These are phyloP conservation scores for Thraustochytrium striatum DNA, from an alignment of 352 stramenopile genomes.

Conservation along the genomic window DNA sequence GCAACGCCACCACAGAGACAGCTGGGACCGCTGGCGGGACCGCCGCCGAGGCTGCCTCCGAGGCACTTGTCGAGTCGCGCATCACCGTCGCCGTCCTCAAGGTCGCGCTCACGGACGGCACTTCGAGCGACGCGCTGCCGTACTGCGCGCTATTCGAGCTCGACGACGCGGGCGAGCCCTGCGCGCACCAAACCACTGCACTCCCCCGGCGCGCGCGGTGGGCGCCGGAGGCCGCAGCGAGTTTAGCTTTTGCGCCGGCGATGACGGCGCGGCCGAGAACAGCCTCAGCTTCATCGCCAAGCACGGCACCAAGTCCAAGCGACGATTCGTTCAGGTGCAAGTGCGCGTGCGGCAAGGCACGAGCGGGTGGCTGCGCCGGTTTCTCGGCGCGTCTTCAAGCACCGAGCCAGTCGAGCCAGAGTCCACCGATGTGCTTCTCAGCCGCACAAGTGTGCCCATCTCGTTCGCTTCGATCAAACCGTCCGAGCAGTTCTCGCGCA, in stretches of 20 bases:
- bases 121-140: not conserved
- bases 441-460: not conserved
- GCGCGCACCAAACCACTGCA: not conserved
- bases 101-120: not conserved
- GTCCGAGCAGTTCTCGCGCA: not conserved
- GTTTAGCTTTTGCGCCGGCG: no score
- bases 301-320: not conserved
- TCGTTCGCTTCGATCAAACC: not conserved
- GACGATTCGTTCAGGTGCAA: not conserved
- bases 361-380: not conserved
- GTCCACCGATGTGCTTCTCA: not conserved
- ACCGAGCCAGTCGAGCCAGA: conserved; percentile 2
- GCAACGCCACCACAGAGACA: no score
- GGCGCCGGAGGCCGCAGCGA: no score
- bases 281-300: conserved; percentile 16
- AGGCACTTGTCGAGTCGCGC: not conserved
- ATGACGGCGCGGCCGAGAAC: no score
- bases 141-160: conserved; percentile 15
- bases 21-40: no score
- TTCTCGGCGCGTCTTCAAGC: not conserved
- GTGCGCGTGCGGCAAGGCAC: not conserved
- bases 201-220: no score
- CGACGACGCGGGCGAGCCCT: not conserved
- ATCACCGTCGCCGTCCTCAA: not conserved
- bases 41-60: no score